These are phyloP conservation scores for Russula dissimulans DNA, from an alignment of 768 basidiomycete genomes.

Conservation along the genomic window DNA sequence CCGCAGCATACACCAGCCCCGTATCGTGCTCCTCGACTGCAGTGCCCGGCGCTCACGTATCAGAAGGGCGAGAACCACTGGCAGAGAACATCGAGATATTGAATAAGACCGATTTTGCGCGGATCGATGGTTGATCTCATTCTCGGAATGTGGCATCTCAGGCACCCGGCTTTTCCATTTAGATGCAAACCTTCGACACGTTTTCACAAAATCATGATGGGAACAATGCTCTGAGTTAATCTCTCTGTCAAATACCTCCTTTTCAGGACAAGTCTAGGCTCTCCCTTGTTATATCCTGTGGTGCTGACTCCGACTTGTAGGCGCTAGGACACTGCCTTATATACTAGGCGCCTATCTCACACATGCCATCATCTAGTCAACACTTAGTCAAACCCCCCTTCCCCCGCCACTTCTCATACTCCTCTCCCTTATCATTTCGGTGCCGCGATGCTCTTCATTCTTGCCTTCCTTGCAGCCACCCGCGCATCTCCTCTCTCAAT, in stretches of 20 bases:
- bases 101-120: slow-evolving; percentile 87
- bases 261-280: too few relatives aligned
- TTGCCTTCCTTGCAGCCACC: too few relatives aligned
- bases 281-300: slow-evolving; percentile 28
- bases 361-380: too few relatives aligned
- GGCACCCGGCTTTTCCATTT: slow-evolving; percentile 40
- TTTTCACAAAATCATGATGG: slow-evolving; percentile 58
- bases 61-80: slow-evolving; percentile 99
- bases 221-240: slow-evolving; percentile 44
- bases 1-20: slow-evolving; percentile 77
- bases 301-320: too few relatives aligned
- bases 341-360: too few relatives aligned
- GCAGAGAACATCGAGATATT: slow-evolving; percentile 83
- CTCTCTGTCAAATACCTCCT: too few relatives aligned
- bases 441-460: too few relatives aligned
- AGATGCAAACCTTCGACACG: neutral
- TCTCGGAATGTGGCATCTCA: slow-evolving; percentile 93
- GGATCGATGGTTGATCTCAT: slow-evolving; percentile 77
- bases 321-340: too few relatives aligned
- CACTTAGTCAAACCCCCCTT: too few relatives aligned
- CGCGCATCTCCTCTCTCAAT: too few relatives aligned
- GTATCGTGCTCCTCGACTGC: slow-evolving; percentile 86
- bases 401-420: too few relatives aligned
- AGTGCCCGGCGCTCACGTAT: slow-evolving; percentile 77
- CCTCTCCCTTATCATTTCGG: too few relatives aligned